Percentiles rank a stretch among this genome's conserved stretches.
phyloP scores from a whole-genome alignment of 768 basidiomycete genomes.

The Tulasnella sp. region DNA sequence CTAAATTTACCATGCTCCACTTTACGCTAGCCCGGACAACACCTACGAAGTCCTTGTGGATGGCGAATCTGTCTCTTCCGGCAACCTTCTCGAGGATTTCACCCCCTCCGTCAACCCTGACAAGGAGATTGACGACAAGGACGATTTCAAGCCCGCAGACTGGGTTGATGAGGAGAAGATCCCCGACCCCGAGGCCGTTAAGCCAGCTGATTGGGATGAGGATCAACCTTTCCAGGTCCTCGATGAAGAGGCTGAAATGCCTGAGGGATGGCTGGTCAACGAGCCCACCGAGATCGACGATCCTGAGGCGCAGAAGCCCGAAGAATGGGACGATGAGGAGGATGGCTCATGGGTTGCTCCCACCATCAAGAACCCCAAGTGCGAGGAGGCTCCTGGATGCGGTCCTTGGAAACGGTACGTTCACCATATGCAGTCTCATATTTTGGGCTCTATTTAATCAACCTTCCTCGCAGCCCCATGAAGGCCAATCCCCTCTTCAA shows the following conservation, averaged over 20 bases:
- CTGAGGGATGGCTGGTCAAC: constrained; percentile 91
- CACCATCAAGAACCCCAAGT: constrained; percentile 80
- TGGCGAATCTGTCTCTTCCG: constrained; percentile 66
- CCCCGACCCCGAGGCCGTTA: constrained; percentile 69
- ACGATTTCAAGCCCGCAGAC: constrained; percentile 78
- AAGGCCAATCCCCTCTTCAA: constrained; percentile 93
- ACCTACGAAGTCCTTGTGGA: constrained; percentile 89
- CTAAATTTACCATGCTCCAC: constrained; percentile 9
- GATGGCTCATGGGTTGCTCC: constrained; percentile 98
- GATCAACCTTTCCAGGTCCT: constrained; percentile 85
- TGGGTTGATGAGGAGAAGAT: constrained; percentile 93
- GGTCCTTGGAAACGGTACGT: constrained; percentile 83
- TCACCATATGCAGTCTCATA: background rate
- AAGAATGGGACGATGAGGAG: constrained; percentile 99
- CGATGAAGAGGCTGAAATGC: constrained; percentile 70
- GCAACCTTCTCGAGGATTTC: constrained; percentile 88
- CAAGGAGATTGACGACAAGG: constrained; percentile 85
- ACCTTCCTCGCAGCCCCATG: constrained; percentile 42
- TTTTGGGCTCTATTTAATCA: background rate
- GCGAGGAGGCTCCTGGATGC: constrained; percentile 82
- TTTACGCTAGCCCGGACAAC: constrained; percentile 76
- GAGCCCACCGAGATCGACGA: constrained; percentile 75
- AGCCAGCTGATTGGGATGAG: constrained; percentile 99
- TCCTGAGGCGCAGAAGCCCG: constrained; percentile 91
- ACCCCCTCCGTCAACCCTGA: constrained; percentile 86